Base-by-base conservation (phyloP, 2,329 filamentous ascomycete species). In the Fonsecaea erecta region DNA sequence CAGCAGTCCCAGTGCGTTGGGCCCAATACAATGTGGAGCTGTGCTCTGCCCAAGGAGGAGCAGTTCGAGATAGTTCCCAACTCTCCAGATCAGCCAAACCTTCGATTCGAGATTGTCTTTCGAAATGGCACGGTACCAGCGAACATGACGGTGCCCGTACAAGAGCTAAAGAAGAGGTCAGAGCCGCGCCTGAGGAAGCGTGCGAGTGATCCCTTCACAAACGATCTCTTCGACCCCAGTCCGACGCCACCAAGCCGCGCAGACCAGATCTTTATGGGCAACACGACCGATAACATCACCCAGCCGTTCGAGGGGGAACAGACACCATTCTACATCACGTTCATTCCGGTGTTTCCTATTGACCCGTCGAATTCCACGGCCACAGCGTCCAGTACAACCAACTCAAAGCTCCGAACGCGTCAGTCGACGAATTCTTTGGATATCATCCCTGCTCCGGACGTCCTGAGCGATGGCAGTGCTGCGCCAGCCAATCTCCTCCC, bases 321-420 rank as follows among this genome's bases (percentile, higher is more conserved):
- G 8, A 96, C 94, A 0, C 93, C 94, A 0, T 96, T 97, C 77
- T 96, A 90, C 76, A 90, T 97, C 70, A 92, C 88, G 30, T 83
- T 96, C 61, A 79, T 93, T 11, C 78, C 74, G 5, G 69, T 77
- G 0, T 71, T 74, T 5, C 73, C 77, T 6, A 64, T 75, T 72
- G 76, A 80, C 3, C 82, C 84, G 0, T 64, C 60, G n/a, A 65
- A 69, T 40, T 12, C 57, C 16, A 70, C 61, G 7, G 46, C 52
- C 16, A 34, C 54, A 62, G 14, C 35, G 70, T 63, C 63, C 2
- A 57, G 43, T 1, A 53, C 69, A 12, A 67, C 46, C 30, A 66
- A 72, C 73, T 64, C 73, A 48, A 66, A 66, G 24, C 61, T 65
- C 16, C 56, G 9, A 24, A 58, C 24, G 63, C 62, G 55, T 40